Base-by-base conservation (phyloP, 1,284 basidiomycete species). In the Pyrrhoderma noxium region DNA sequence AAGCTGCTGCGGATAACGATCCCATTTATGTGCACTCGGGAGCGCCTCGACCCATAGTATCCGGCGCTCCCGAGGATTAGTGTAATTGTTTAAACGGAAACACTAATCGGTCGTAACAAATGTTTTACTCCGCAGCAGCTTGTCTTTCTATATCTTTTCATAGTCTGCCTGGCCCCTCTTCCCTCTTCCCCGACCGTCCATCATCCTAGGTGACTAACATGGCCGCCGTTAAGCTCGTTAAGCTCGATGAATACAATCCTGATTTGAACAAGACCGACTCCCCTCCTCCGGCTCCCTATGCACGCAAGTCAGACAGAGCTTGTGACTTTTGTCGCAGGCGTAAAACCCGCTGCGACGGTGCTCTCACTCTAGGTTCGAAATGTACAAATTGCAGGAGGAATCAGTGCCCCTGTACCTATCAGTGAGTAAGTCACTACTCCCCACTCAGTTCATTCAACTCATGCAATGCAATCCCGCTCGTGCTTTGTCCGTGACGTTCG, bases 371-470 rank as follows among this genome's bases (percentile, higher is more conserved):
- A 11, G 71, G 76, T 57, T 76, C 77, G 53, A 61, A 77, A 25
- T 93, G 89, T 65, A 79, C 85, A 39, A 88, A 85, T 62, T 92
- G 89, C 67, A 60, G 72, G 31, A 79, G 83, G 57, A 74, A 75
- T 58, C 70, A 75, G 54, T 76, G 80, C 55, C 67, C 73, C 2
- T 91, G 88, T 62, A 88, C 85, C 23, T 92, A 89, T 63, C 61
- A 89, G 78, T 31, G 27, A 31, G 27, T 84, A 59, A 56, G 81
- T 73, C 25, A 38, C 46, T 22, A 23, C 16, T 31, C 46, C 40
- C 25, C 18, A 56, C 53, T 54, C 11, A 35, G 18, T 40, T 40
- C 38, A 5, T 16, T 40, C 27, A 22, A 3, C 27, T 45, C 18
- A 34, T n/a, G n/a, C n/a, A 14, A 18, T 41, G 45, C 5, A 53